phyloP scores from a whole-genome alignment of 768 basidiomycete species.

The Pulveroboletus sp. region DNA sequence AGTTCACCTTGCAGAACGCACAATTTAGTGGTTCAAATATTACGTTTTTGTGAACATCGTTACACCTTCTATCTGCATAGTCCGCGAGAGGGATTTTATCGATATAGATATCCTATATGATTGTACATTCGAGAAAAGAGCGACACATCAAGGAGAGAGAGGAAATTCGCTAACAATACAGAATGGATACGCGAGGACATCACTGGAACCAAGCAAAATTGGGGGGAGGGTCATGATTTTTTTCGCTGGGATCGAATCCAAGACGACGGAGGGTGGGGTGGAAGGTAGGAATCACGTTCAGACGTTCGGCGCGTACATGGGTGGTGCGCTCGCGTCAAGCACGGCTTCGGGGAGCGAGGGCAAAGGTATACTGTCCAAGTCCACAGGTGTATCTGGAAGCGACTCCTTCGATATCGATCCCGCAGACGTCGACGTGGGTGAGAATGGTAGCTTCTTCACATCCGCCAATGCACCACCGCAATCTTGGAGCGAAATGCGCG shows the following conservation, averaged over 20 bases:
- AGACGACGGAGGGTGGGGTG: too few species aligned
- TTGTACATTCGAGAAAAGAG: too few species aligned
- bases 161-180: slow-evolving; percentile 28
- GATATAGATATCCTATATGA: too few species aligned
- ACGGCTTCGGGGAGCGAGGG: slow-evolving; percentile 20
- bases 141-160: neutral
- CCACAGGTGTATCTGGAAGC: slow-evolving; percentile 22
- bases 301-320: slow-evolving; percentile 24
- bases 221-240: too few species aligned
- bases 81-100: neutral
- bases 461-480: slow-evolving; percentile 16
- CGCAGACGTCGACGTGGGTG: slow-evolving; percentile 17
- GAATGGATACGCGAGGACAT: slow-evolving; percentile 2
- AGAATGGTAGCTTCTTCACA: slow-evolving; percentile 20
- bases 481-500: slow-evolving; percentile 35
- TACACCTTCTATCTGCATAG: slow-evolving; percentile 26
- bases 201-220: neutral
- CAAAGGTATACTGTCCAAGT: slow-evolving; percentile 9
- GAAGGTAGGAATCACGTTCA: neutral
- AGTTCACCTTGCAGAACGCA: too few species aligned
- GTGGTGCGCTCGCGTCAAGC: slow-evolving; percentile 10
- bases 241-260: neutral
- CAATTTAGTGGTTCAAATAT: neutral
- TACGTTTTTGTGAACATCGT: slow-evolving; percentile 1
- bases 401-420: slow-evolving; percentile 27